Evolutionary conservation across 2,329 filamentous ascomycete species (phyloP).

Genomic region (Verticillium nonalfalfae): DNA sequence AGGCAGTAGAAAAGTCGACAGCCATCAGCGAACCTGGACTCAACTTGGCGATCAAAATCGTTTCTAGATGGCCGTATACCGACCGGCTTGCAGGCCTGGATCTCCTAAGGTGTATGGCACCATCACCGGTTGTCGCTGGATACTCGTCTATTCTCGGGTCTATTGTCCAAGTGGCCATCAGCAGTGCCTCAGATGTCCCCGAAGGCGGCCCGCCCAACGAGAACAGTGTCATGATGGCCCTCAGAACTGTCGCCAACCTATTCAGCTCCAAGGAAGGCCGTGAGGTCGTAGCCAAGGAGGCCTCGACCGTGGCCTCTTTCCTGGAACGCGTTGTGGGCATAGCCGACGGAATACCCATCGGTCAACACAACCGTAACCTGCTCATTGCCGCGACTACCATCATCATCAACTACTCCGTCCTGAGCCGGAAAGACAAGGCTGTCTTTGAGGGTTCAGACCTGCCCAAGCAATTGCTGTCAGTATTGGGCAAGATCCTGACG

Average conservation of each 20-base stretch:
- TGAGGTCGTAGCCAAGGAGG: conserved; percentile 51
- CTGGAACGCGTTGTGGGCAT: conserved; percentile 56
- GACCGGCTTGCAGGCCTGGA: conserved; percentile 82
- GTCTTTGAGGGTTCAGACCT: conserved; percentile 30
- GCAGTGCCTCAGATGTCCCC: conserved; percentile 31
- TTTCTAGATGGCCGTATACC: conserved; percentile 72
- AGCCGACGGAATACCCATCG: conserved; percentile 39
- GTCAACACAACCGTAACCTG: conserved; percentile 66
- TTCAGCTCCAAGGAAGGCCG: conserved; percentile 72
- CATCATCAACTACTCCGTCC: conserved; percentile 78
- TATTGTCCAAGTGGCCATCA: conserved; percentile 50
- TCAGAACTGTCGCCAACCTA: conserved; percentile 76
- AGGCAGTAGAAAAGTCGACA: conserved; percentile 54
- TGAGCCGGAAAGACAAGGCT: conserved; percentile 45
- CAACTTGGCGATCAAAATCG: conserved; percentile 62
- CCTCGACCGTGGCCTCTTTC: conserved; percentile 53
- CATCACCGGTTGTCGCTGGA: conserved; percentile 59
- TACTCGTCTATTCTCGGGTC: conserved; percentile 48
- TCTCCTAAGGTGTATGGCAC: conserved; percentile 75
- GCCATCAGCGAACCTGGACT: conserved; percentile 46
- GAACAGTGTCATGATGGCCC: conserved; percentile 83
- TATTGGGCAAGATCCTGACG: conserved; percentile 56
- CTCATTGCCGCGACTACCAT: conserved; percentile 76
- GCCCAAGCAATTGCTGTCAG: conserved; percentile 48
- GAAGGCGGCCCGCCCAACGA: conserved; percentile 53